A percentile compares a stretch with the other conserved stretches of the same genome.
Conservation (phyloP, 2,329 filamentous ascomycete genomes). For the Juglanconis sp. region DNA sequence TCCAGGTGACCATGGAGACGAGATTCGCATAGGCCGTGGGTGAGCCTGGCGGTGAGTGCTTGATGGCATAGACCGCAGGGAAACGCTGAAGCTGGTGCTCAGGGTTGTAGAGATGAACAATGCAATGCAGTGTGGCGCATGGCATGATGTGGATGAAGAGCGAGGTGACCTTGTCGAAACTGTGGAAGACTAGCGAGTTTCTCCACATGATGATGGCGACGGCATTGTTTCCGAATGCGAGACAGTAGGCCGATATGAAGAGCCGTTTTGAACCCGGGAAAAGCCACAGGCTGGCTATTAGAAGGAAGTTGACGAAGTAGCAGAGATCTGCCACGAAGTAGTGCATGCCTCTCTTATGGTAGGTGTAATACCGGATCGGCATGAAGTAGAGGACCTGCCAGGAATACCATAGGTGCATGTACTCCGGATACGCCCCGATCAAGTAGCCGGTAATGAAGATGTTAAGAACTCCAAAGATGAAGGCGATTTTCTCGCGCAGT, state of each 20-base stretch:
- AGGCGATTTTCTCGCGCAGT: conserved; percentile 87
- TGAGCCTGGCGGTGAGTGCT: conserved; percentile 63
- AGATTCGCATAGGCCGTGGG: conserved; percentile 76
- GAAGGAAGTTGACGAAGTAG: conserved; percentile 93
- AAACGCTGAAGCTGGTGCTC: conserved; percentile 68
- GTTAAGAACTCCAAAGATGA: conserved; percentile 94
- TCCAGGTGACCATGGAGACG: conserved; percentile 87
- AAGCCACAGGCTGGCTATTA: conserved; percentile 79
- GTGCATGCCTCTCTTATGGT: conserved; percentile 87
- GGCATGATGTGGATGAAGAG: conserved; percentile 99
- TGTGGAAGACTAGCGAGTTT: conserved; percentile 97
- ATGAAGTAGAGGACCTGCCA: conserved; percentile 88
- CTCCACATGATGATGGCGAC: conserved; percentile 99
- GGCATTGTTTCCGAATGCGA: conserved; percentile 95
- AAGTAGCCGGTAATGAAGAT: conserved; percentile 96
- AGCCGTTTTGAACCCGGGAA: conserved; percentile 88
- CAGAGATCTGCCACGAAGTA: conserved; percentile 97
- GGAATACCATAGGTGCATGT: conserved; percentile 92
- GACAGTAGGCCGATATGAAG: conserved; percentile 87
- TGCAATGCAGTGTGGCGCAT: conserved; percentile 85
- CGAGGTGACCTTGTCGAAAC: conserved; percentile 94
- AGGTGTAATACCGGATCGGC: conserved; percentile 90
- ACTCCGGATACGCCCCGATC: conserved; percentile 79
- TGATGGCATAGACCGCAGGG: conserved; percentile 82
- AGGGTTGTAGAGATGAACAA: conserved; percentile 75